Percentiles rank a stretch among this genome's conserved stretches.
Evolutionary conservation across 2,329 filamentous ascomycete species (phyloP).

Genomic region (Pyricularia grisea): DNA sequence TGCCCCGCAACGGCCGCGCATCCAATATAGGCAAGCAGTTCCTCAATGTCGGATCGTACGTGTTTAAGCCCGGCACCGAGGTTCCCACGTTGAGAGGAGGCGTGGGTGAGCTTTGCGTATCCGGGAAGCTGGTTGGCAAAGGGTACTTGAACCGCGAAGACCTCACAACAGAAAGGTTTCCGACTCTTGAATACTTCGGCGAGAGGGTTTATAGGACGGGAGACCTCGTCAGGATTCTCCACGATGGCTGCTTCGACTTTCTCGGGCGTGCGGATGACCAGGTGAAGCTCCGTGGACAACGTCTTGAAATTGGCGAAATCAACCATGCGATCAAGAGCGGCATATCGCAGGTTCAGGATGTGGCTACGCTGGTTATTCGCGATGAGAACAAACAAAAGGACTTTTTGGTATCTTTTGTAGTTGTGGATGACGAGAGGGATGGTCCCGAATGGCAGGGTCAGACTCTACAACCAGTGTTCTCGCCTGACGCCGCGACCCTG

Average conservation of each 20-base stretch:
- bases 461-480: neutral
- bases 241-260: conserved; percentile 80
- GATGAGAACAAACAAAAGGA: conserved; percentile 72
- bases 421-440: conserved; percentile 14
- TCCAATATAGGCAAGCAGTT: conserved; percentile 86
- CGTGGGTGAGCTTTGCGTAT: conserved; percentile 82
- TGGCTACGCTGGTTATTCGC: conserved; percentile 63
- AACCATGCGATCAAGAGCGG: conserved; percentile 68
- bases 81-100: conserved; percentile 66
- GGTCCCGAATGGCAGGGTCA: neutral
- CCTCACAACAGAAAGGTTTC: conserved; percentile 71
- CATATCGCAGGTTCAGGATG: conserved; percentile 50
- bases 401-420: conserved; percentile 70
- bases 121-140: conserved; percentile 77
- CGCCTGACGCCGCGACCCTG: conserved; percentile 20
- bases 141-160: conserved; percentile 76
- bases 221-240: conserved; percentile 72
- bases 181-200: conserved; percentile 42
- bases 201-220: conserved; percentile 78
- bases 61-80: conserved; percentile 61
- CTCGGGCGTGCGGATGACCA: conserved; percentile 84
- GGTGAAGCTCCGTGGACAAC: conserved; percentile 81
- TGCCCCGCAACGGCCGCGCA: conserved; percentile 67
- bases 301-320: conserved; percentile 85
- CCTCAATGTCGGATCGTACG: conserved; percentile 76